Base-by-base conservation (phyloP, 805 yeast species). In the Myxozyma kluyveri region DNA sequence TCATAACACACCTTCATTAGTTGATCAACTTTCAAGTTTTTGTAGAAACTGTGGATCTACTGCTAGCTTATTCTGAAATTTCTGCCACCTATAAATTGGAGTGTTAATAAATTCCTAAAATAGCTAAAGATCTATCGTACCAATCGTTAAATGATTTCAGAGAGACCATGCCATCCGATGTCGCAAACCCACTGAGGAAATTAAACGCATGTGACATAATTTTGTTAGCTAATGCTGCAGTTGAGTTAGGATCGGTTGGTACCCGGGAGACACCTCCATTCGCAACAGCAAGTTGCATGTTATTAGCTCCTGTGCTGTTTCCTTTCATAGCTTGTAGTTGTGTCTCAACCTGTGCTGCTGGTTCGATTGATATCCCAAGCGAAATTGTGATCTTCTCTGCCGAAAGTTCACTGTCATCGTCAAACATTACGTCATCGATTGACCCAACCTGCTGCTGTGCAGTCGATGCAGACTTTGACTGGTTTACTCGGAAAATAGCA, bases 141-240 rank as follows among this genome's bases (percentile, higher is more conserved):
- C 99, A 91, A 37, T 79, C 84, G 65, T 91, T 95, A 63, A 91
- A 91, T 39, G 82, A 85, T 63, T 84, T 86, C 65, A 91, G 86
- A 2, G 90, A 85, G 2, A 91, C 96, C 61, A 82, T 87, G 2
- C 96, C 95, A 21, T 78, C 74, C 3, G 72, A 67, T 64, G 88
- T 96, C 5, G 88, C 78, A 66, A 90, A 91, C n/a, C 97, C 87
- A 1, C 95, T 82, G 44, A 91, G 69, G 66, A 79, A 93, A 65
- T 93, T 90, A 70, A 91, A 93, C 1, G 97, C 97, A 68, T 93
- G 88, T 35, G 83, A 83, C 19, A 93, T 95, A 51, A 93, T 88
- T 65, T 86, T 87, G 56, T 86, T 87, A 1, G 97, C 96, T 51
- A 91, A 68, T 0, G 71, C 70, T 1, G 88, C 85, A 1, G 82